phyloP scores from a whole-genome alignment of 2,329 filamentous ascomycete genomes.

The Aureobasidium namibiae region DNA sequence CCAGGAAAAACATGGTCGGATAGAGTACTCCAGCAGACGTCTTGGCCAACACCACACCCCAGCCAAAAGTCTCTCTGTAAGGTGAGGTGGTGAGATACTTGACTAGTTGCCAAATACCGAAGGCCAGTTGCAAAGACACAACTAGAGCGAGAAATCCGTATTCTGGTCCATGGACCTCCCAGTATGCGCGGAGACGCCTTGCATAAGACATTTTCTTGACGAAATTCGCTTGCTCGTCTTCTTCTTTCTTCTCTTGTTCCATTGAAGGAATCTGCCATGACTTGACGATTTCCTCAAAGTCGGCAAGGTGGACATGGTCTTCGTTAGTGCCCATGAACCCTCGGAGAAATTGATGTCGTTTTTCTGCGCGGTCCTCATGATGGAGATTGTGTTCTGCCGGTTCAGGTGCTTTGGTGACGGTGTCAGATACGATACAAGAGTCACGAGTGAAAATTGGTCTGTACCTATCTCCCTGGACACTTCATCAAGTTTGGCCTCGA shows the following conservation, averaged over 20 bases:
- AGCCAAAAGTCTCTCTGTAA: constrained; percentile 45
- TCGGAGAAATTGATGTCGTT: constrained; percentile 45
- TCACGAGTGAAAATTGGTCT: not conserved
- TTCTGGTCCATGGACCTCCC: constrained; percentile 48
- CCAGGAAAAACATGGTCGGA: constrained; percentile 50
- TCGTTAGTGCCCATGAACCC: constrained; percentile 39
- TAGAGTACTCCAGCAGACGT: constrained; percentile 48
- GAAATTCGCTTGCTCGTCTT: constrained; percentile 40
- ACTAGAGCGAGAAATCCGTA: constrained; percentile 44
- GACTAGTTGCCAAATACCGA: constrained; percentile 49
- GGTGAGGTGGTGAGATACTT: constrained; percentile 40
- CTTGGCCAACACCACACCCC: constrained; percentile 50
- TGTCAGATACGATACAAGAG: constrained; percentile 23
- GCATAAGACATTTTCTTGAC: constrained; percentile 34
- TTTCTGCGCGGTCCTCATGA: constrained; percentile 26
- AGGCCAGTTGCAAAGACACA: constrained; percentile 39
- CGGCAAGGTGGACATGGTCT: constrained; percentile 36
- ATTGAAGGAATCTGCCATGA: constrained; percentile 51
- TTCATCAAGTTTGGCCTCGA: constrained; percentile 46
- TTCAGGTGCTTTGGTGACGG: constrained; percentile 40
- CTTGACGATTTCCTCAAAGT: constrained; percentile 49
- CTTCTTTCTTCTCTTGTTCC: constrained; percentile 46
- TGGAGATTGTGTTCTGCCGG: constrained; percentile 39
- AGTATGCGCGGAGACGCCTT: constrained; percentile 44
- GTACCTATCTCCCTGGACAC: constrained; percentile 21